Conservation (phyloP, 1,284 basidiomycete genomes). For the Pyrrhoderma noxium region DNA sequence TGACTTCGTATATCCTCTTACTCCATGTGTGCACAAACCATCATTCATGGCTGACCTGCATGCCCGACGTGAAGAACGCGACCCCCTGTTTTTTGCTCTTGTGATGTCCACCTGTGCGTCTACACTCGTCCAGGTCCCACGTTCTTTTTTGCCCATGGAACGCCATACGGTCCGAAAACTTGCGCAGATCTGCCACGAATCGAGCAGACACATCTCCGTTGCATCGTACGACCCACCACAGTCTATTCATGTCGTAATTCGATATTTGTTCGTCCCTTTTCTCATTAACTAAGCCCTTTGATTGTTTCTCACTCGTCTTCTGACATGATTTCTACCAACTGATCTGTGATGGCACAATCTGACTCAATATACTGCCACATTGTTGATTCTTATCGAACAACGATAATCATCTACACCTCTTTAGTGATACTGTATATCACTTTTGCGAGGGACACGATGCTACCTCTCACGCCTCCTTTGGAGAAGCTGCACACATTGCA, state of each 20-base stretch:
- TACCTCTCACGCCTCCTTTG: conserved; percentile 78
- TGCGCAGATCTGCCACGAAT: conserved; percentile 72
- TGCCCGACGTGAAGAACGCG: conserved; percentile 67
- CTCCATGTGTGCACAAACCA: conserved; percentile 75
- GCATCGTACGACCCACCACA: conserved; percentile 77
- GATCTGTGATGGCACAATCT: not conserved
- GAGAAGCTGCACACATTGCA: conserved; percentile 75
- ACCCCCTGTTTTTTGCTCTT: conserved; percentile 80
- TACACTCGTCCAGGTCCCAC: conserved; percentile 76
- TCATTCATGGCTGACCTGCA: conserved; percentile 82
- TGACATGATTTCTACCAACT: not conserved
- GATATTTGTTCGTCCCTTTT: conserved; percentile 62
- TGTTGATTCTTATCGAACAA: too few species aligned
- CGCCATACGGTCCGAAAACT: conserved; percentile 68
- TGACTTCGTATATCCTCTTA: conserved; percentile 82
- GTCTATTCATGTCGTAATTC: conserved; percentile 72
- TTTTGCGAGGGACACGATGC: conserved; percentile 83
- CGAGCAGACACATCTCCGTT: conserved; percentile 70
- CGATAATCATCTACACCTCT: too few species aligned
- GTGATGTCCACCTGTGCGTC: conserved; percentile 80
- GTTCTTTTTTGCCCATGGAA: conserved; percentile 77
- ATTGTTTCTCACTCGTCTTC: conserved; percentile 5
- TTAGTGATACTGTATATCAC: conserved; percentile 78
- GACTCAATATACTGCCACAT: too few species aligned
- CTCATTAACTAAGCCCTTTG: conserved; percentile 5